Percentiles rank a stretch among this genome's conserved stretches.
Conservation (phyloP, 257 asterid genomes). For the Plantago ovata region DNA sequence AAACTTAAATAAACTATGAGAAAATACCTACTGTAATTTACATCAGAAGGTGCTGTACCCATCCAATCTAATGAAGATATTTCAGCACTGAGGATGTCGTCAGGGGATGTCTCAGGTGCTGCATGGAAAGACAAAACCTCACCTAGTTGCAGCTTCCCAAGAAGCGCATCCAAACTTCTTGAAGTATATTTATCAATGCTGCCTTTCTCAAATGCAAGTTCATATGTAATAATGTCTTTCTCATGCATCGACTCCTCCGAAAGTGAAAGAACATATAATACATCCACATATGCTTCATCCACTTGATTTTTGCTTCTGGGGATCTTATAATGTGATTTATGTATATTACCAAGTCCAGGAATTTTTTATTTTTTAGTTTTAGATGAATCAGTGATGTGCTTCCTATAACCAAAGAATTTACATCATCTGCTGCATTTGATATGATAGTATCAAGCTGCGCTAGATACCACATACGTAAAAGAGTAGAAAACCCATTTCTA, state of each 20-base stretch:
- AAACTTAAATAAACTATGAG: slow-evolving; percentile 21
- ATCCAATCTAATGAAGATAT: slow-evolving; percentile 85
- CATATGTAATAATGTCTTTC: slow-evolving; percentile 45
- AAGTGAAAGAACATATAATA: slow-evolving; percentile 58
- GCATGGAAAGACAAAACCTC: slow-evolving; percentile 43
- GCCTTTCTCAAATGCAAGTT: slow-evolving; percentile 54
- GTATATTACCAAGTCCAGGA: slow-evolving; percentile 43
- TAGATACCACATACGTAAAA: slow-evolving; percentile 63
- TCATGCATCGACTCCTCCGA: slow-evolving; percentile 46
- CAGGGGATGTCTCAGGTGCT: slow-evolving; percentile 34
- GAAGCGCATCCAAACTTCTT: slow-evolving; percentile 47
- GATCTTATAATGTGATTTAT: slow-evolving; percentile 30
- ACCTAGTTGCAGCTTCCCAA: slow-evolving; percentile 66
- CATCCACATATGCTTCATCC: slow-evolving; percentile 58
- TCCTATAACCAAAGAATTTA: slow-evolving; percentile 64
- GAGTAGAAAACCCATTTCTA: slow-evolving; percentile 46
- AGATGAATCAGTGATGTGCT: slow-evolving; percentile 71
- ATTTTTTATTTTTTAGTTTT: slow-evolving; percentile 36
- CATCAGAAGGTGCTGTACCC: slow-evolving; percentile 85
- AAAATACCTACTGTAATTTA: slow-evolving; percentile 65
- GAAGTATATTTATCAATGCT: slow-evolving; percentile 25
- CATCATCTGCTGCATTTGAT: slow-evolving; percentile 45
- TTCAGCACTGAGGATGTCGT: slow-evolving; percentile 26
- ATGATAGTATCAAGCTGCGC: slow-evolving; percentile 58
- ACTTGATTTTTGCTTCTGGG: slow-evolving; percentile 30